Evolutionary conservation across 1,284 basidiomycete genomes (phyloP), one percentile per base, ranked within the genome.

Genomic region (Naganishia cerealis): DNA sequence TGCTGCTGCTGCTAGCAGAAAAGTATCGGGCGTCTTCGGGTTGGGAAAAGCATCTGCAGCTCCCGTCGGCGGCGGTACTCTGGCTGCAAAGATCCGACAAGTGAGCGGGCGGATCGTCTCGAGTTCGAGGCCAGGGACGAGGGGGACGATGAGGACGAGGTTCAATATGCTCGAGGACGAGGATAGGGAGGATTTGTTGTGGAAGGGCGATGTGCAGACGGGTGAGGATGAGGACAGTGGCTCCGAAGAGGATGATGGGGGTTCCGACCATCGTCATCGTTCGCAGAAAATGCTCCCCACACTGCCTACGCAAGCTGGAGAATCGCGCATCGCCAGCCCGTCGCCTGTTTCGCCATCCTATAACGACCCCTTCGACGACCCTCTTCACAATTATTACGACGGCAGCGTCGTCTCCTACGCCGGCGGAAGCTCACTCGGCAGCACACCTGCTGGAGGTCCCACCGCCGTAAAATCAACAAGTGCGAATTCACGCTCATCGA

Each of bases 91-190:
- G 42, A 69, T 58, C 42, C 57, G 62, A 46, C 53, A 56, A 57
- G 48, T 46, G n/a, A 52, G 54, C 42, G 38, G 21, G 63, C 65
- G 46, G 21, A 40, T 57, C 38, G 62, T 55, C 42, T 61, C 65
- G 42, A 65, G 36, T 54, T 65, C 36, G 66, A 65, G 57, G 61
- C 68, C 0, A 56, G 66, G 10, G 29, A 33, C 40, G 67, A 9
- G 12, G 26, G 54, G 21, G 38, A 29, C 8, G 57, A 70, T 15
- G 6, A 6, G 29, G 29, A 59, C 71, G 12, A 50, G 76, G n/a
- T 65, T 75, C 21, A 71, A 75, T 42, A 78, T 79, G 74, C 73
- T 79, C 1, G 39, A 66, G 10, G 75, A 78, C 26, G 78, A 79
- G 67, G 78, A 79, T 62, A 72, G 72, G 18, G 59, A 72, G 36